These are phyloP conservation scores for Dissoconium aciculare DNA, from an alignment of 2,329 filamentous ascomycete species.

Conservation along the genomic window DNA sequence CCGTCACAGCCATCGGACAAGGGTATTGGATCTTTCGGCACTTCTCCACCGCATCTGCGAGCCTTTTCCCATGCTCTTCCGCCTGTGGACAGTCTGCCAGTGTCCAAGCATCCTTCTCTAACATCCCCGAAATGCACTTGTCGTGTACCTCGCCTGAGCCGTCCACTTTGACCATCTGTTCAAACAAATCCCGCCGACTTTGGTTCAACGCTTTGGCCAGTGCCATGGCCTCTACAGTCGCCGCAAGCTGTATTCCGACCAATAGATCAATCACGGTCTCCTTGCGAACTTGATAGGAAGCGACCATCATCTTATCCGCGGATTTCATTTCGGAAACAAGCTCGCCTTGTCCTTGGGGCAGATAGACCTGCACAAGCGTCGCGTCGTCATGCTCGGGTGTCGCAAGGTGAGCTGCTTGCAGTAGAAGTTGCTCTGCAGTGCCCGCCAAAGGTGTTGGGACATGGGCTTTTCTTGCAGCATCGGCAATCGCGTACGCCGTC, in stretches of 20 bases:
- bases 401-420: conserved; percentile 44
- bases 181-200: conserved; percentile 32
- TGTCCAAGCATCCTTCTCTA: conserved; percentile 23
- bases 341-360: conserved; percentile 20
- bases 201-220: conserved; percentile 34
- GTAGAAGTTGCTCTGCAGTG: conserved; percentile 50
- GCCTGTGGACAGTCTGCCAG: conserved; percentile 25
- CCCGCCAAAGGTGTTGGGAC: conserved; percentile 48
- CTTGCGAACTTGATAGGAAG: conserved; percentile 22
- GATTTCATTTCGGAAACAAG: conserved; percentile 21
- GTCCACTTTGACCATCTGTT: conserved; percentile 34
- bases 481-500: conserved; percentile 49
- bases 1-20: conserved; percentile 23
- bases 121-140: conserved; percentile 22
- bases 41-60: conserved; percentile 31
- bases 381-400: conserved; percentile 41
- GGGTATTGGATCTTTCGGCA: conserved; percentile 20
- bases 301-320: conserved; percentile 25
- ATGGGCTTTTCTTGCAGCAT: conserved; percentile 41
- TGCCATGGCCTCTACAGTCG: conserved; percentile 34
- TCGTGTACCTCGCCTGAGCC: conserved; percentile 34
- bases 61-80: conserved; percentile 24
- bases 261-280: conserved; percentile 28
- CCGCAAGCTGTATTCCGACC: conserved; percentile 34
- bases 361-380: conserved; percentile 41